Conservation (phyloP, 1,284 basidiomycete species). For the Boletus smithii region DNA sequence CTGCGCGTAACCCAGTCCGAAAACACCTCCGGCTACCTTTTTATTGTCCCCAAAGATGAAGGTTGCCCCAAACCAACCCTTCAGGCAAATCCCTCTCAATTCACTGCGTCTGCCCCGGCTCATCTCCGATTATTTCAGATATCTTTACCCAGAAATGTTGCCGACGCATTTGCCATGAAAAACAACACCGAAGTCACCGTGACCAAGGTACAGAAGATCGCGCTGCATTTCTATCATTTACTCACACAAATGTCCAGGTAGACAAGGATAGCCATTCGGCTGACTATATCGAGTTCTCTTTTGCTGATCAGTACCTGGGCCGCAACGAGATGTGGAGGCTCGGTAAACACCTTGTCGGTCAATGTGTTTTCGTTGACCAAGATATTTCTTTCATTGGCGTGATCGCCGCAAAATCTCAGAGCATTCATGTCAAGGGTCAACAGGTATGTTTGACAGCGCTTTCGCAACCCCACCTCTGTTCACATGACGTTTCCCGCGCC, state of each 20-base stretch:
- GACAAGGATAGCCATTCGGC: slow-evolving; percentile 62
- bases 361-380: slow-evolving; percentile 68
- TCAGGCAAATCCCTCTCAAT: slow-evolving; percentile 45
- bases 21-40: slow-evolving; percentile 54
- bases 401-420: slow-evolving; percentile 75
- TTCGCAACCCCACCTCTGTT: slow-evolving; percentile 1
- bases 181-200: slow-evolving; percentile 68
- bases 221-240: neutral
- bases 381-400: slow-evolving; percentile 76
- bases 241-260: slow-evolving; percentile 45
- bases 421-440: slow-evolving; percentile 65
- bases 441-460: slow-evolving; percentile 42
- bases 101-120: slow-evolving; percentile 4
- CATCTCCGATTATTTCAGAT: slow-evolving; percentile 44
- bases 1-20: slow-evolving; percentile 51
- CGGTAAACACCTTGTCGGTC: slow-evolving; percentile 72
- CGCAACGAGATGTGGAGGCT: slow-evolving; percentile 93
- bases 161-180: slow-evolving; percentile 65
- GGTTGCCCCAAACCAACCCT: slow-evolving; percentile 55
- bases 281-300: slow-evolving; percentile 84
- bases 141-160: slow-evolving; percentile 65
- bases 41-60: slow-evolving; percentile 63
- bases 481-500: slow-evolving; percentile 9
- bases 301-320: slow-evolving; percentile 90
- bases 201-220: slow-evolving; percentile 51